Base-by-base conservation (phyloP, 345 rosid species). In the Rhizophora mangle region DNA sequence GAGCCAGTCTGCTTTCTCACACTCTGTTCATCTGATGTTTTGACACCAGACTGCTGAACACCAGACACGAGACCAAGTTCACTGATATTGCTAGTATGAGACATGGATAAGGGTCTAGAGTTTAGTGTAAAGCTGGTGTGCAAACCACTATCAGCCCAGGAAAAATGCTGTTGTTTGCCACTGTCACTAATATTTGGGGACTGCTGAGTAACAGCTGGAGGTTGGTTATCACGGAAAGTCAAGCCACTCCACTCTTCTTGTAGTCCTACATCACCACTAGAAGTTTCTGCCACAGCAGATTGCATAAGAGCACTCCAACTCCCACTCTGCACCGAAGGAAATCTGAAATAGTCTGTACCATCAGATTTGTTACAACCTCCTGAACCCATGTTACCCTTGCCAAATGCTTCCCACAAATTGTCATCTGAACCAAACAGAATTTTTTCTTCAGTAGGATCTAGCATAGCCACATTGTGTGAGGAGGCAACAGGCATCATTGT, bases 271-370 rank as follows among this genome's bases (percentile, higher is more conserved):
- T 87, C 89, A 63, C 76, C 81, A 47, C 79, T 83, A 53, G 94
- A 84, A 70, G 97, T 81, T 85, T 95, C 99, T 62, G 94, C 96
- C 26, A 95, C 89, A 74, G 98, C 99, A 74, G 99, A 92, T 73
- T 87, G 98, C 99, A 95, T 95, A 68, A 95, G 99, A 67, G 99
- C 98, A 84, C 99, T 92, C 99, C 98, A 95, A 72, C 96, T 87
- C 76, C 99, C 99, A 83, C 93, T 88, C 70, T 88, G 96, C 74
- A 89, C 26, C 32, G 96, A 91, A 70, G 96, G 84, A 74, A 82
- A 73, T 67, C 88, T 82, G 27, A 64, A 64, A 63, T 62, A 24
- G 64, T 87, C 96, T 10, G 85, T 43, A 68, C 67, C 72, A 72
- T 81, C 91, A 49, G 83, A 60, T 60, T 79, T 67, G 64, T 72